A percentile compares a stretch with the other conserved stretches of the same genome.
These are phyloP conservation scores for Suillus decipiens DNA, from an alignment of 768 basidiomycete genomes.

Conservation along the genomic window DNA sequence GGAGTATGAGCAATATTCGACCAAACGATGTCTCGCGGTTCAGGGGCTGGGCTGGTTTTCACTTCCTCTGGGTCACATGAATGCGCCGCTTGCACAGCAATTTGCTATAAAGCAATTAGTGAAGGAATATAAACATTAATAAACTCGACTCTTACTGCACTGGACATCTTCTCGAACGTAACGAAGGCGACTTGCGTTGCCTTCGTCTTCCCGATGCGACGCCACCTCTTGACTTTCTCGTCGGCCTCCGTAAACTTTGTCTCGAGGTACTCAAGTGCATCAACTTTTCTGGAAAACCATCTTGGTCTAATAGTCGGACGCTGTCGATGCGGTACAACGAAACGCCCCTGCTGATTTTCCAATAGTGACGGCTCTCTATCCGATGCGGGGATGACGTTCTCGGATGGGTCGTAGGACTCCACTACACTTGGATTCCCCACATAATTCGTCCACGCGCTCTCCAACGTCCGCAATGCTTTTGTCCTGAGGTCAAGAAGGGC, in stretches of 20 bases:
- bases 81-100: conserved; percentile 83
- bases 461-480: conserved; percentile 74
- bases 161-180: conserved; percentile 95
- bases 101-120: conserved; percentile 57
- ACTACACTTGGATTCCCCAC: conserved; percentile 93
- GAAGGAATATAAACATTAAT: not conserved
- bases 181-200: conserved; percentile 89
- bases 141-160: conserved; percentile 58
- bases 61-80: conserved; percentile 65
- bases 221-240: conserved; percentile 74
- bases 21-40: conserved; percentile 97
- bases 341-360: conserved; percentile 53
- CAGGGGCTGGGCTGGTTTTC: conserved; percentile 79
- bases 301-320: conserved; percentile 76
- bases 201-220: conserved; percentile 73
- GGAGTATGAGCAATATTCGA: conserved; percentile 76
- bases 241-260: conserved; percentile 78
- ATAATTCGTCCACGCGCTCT: conserved; percentile 85
- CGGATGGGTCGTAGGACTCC: conserved; percentile 75
- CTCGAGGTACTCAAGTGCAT: conserved; percentile 89
- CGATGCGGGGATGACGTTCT: conserved; percentile 48
- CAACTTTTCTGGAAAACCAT: conserved; percentile 78
- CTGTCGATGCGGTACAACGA: conserved; percentile 73
- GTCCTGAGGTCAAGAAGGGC: conserved; percentile 78
- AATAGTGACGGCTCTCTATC: conserved; percentile 54